Evolutionary conservation across 768 basidiomycete species (phyloP), one percentile per base, ranked within the genome.

Genomic region (Hirschioporus abietinus): DNA sequence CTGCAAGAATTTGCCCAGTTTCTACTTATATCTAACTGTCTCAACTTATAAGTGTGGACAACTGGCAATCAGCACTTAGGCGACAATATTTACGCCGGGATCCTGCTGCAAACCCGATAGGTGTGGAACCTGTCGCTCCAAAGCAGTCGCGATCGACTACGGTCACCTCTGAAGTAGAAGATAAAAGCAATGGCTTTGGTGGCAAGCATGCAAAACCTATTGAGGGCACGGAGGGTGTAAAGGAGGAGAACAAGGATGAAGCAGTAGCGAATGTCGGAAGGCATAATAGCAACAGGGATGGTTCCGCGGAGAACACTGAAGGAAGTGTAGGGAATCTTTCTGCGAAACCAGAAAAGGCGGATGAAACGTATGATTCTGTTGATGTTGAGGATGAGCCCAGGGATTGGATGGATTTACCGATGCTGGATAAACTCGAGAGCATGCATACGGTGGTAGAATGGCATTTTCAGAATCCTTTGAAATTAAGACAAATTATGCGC

Each of bases 401-500:
- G 66, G 82, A 91, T 72, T 94, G 92, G 92, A 78, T 86, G 59
- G 82, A 88, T 59, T 84, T 94, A 27, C 81, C 87, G 1, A 87
- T 91, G 83, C 80, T 88, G 57, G 77, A 78, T 35, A 92, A 93
- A 76, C 83, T 95, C 58, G 89, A 93, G 67, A 86, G 89, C 3
- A 77, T 94, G 71, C 85, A 92, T 70, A 78, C 84, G 18, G 78
- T 95, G 63, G 83, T 82, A 30, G 93, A 95, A 76, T 95, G 93
- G 93, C 91, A 93, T 71, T 93, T 95, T 69, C 88, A 92, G 67
- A 91, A 92, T 72, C 85, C 91, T 5, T 81, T 82, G 64, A 83
- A 89, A 65, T 71, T 95, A 24, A 82, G 92, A 66, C 81, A 80
- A 59, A 76, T 90, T 61, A 93, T 94, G 91, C 90, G 86, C 72